Evolutionary conservation across 306 rosid genomes (phyloP).

Genomic region (Vigna mungo): DNA sequence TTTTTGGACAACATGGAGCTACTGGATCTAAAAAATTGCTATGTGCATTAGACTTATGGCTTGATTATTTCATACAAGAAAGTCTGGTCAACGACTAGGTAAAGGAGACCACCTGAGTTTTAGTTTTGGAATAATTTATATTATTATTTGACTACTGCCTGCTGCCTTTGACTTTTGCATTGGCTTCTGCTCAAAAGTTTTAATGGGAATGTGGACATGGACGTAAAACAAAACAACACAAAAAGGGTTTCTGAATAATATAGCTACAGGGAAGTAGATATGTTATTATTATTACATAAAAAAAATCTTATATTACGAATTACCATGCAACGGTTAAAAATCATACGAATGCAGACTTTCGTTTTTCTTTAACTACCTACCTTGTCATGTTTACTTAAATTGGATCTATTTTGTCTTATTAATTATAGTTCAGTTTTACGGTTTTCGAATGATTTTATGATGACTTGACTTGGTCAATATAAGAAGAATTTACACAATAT

Average conservation of each 20-base stretch:
- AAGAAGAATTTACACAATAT: too few species aligned
- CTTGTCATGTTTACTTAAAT: too few species aligned
- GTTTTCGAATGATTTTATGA: too few species aligned
- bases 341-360: too few species aligned
- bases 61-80: not conserved
- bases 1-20: constrained; percentile 3
- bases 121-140: not conserved
- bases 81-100: not conserved
- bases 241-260: not conserved
- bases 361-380: too few species aligned
- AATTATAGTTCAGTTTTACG: too few species aligned
- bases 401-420: too few species aligned
- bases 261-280: not conserved
- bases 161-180: not conserved
- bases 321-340: too few species aligned
- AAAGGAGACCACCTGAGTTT: constrained; percentile 16
- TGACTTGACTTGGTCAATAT: too few species aligned
- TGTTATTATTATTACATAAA: not conserved
- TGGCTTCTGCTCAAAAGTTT: not conserved
- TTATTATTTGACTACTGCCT: not conserved
- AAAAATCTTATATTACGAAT: too few species aligned
- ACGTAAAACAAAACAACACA: not conserved
- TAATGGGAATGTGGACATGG: not conserved
- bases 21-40: not conserved
- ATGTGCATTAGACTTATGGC: not conserved